Conservation (phyloP, 2,329 filamentous ascomycete genomes). For the Ciborinia camelliae region DNA sequence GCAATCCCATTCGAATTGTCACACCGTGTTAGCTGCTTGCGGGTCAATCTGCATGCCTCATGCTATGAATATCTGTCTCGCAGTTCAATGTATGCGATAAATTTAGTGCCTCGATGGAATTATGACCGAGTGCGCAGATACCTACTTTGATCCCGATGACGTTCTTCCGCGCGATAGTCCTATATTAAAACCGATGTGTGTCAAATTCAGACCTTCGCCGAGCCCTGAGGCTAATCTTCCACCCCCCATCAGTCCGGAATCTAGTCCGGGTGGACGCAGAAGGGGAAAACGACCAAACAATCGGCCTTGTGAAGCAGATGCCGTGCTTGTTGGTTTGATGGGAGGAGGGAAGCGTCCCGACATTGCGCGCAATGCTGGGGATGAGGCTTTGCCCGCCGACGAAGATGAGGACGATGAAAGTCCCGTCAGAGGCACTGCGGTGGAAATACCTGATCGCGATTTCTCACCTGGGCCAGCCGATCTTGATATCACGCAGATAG, state of each 20-base stretch:
- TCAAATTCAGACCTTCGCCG: constrained; percentile 49
- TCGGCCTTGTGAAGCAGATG: constrained; percentile 56
- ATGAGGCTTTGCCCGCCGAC: constrained; percentile 49
- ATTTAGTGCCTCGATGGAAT: constrained; percentile 18
- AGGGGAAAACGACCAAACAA: constrained; percentile 23
- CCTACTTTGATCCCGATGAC: constrained; percentile 48
- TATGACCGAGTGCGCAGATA: constrained; percentile 17
- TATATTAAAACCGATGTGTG: constrained; percentile 41
- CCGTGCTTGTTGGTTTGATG: constrained; percentile 63
- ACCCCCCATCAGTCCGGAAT: constrained; percentile 45
- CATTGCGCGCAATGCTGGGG: constrained; percentile 56
- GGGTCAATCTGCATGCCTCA: constrained; percentile 20
- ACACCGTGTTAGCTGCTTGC: neutral
- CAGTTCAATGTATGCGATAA: constrained; percentile 16
- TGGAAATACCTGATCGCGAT: constrained; percentile 32
- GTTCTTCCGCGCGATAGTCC: constrained; percentile 43
- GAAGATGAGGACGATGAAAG: constrained; percentile 42
- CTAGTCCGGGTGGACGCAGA: constrained; percentile 36
- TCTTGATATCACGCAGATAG: constrained; percentile 10
- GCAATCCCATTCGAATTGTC: neutral
- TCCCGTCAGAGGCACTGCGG: constrained; percentile 24
- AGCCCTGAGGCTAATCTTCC: constrained; percentile 48
- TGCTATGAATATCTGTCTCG: constrained; percentile 26
- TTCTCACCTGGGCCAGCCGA: constrained; percentile 23
- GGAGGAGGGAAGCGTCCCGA: constrained; percentile 61